Percentiles rank a stretch among this genome's conserved stretches.
Evolutionary conservation across 306 rosid genomes (phyloP).

Genomic region (barrel medic (Medicago truncatula)): MtrunA17r5.0-ANR NC_053048.1:615001-615500

Average conservation of each 20-base stretch:
- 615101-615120: neutral
- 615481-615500: too few species aligned
- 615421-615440: too few species aligned
- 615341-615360: neutral
- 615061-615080: slow-evolving; percentile 2
- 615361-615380: too few species aligned
- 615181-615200: neutral
- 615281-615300: too few species aligned
- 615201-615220: too few species aligned
- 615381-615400: too few species aligned
- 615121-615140: neutral
- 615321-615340: neutral
- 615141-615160: neutral
- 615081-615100: neutral
- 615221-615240: neutral
- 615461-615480: too few species aligned
- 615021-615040: neutral
- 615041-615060: slow-evolving; percentile 5
- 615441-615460: too few species aligned
- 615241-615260: neutral
- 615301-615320: neutral
- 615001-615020: neutral
- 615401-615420: too few species aligned
- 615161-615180: too few species aligned
- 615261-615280: neutral